phyloP scores from a whole-genome alignment of 208 protist genomes.

The Trypanosoma rangeli region DNA sequence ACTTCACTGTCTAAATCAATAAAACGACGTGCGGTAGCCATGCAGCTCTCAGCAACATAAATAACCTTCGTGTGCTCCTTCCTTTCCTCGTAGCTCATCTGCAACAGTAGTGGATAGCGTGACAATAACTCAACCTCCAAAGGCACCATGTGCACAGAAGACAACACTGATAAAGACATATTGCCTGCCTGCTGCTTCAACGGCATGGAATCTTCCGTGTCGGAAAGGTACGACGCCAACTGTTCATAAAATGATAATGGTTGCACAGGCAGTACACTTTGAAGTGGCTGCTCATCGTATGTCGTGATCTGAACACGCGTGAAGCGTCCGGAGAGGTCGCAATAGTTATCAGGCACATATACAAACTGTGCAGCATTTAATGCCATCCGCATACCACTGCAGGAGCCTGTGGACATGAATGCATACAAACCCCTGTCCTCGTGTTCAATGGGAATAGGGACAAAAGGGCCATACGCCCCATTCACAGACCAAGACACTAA shows the following conservation, averaged over 20 bases:
- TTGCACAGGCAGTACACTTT: slow-evolving; percentile 52
- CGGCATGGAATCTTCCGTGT: slow-evolving; percentile 42
- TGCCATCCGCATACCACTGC: slow-evolving; percentile 73
- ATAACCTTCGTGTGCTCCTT: slow-evolving; percentile 65
- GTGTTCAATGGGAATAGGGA: slow-evolving; percentile 62
- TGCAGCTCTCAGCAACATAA: slow-evolving; percentile 82
- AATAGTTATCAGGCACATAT: slow-evolving; percentile 85
- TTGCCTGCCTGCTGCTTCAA: slow-evolving; percentile 15
- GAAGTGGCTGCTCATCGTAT: slow-evolving; percentile 37
- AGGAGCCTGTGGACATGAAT: slow-evolving; percentile 83
- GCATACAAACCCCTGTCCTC: slow-evolving; percentile 52
- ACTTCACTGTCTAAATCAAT: slow-evolving; percentile 81
- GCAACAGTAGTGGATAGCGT: slow-evolving; percentile 55
- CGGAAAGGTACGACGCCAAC: slow-evolving; percentile 80
- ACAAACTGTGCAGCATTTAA: slow-evolving; percentile 72
- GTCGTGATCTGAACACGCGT: slow-evolving; percentile 50
- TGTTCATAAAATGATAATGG: slow-evolving; percentile 78
- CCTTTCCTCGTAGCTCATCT: slow-evolving; percentile 36
- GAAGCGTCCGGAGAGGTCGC: slow-evolving; percentile 69
- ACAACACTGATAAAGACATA: slow-evolving; percentile 11
- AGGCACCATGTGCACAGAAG: slow-evolving; percentile 11
- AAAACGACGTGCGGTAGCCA: slow-evolving; percentile 84
- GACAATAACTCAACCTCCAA: slow-evolving; percentile 37
- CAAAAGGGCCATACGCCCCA: slow-evolving; percentile 66
- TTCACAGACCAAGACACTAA: slow-evolving; percentile 87